These are phyloP conservation scores for Ceriops tagal DNA, from an alignment of 345 rosid species.

Conservation along the genomic window DNA sequence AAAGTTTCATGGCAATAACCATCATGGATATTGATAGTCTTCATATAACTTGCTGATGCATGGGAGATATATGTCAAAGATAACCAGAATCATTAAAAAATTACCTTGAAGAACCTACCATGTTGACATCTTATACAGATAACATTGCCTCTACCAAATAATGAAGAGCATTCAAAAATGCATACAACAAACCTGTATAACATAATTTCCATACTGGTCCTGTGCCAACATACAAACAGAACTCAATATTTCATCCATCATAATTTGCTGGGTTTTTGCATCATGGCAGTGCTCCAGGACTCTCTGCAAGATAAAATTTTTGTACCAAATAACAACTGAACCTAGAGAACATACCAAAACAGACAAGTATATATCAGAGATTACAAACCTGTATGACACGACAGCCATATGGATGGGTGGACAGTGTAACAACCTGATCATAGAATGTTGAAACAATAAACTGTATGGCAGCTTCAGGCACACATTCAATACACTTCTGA, in stretches of 20 bases:
- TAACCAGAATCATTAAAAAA: not conserved
- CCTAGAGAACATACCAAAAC: not conserved
- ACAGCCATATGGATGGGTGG: slow-evolving; percentile 96
- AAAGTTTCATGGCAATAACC: too few relatives aligned
- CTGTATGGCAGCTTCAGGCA: slow-evolving; percentile 81
- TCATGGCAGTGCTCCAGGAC: slow-evolving; percentile 86
- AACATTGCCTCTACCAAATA: too few relatives aligned
- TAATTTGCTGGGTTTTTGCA: slow-evolving; percentile 64
- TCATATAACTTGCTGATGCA: not conserved
- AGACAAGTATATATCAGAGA: not conserved
- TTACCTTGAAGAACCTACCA: not conserved
- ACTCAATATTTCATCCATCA: slow-evolving; percentile 80
- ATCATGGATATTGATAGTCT: too few relatives aligned
- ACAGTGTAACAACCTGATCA: slow-evolving; percentile 79
- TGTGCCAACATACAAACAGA: slow-evolving; percentile 92
- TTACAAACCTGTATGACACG: slow-evolving; percentile 85
- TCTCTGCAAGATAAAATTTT: slow-evolving; percentile 53
- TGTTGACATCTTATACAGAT: not conserved
- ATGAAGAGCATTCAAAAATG: not conserved
- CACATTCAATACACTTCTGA: slow-evolving; percentile 94
- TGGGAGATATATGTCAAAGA: not conserved
- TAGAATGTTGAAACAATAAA: slow-evolving; percentile 79
- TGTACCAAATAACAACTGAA: not conserved
- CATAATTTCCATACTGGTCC: slow-evolving; percentile 97
- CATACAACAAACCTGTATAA: slow-evolving; percentile 73